Conservation (phyloP, 169 alveolate genomes). For the Theileria orientalis region DNA sequence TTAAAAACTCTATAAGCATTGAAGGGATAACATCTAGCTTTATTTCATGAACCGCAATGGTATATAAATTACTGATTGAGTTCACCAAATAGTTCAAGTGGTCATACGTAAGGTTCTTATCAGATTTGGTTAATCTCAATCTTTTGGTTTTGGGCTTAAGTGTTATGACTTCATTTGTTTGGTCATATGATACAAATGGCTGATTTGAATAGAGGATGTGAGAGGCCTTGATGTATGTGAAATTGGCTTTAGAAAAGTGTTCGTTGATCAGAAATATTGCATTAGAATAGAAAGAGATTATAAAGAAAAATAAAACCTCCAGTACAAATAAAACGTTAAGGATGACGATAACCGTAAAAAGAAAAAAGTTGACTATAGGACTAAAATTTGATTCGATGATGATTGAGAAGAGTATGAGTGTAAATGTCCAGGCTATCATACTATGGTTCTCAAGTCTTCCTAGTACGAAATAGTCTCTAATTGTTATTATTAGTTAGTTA, state of each 20-base stretch:
- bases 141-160: not conserved
- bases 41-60: conserved; percentile 73
- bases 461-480: conserved; percentile 73
- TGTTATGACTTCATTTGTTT: not conserved
- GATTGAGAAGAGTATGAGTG: conserved; percentile 59
- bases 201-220: conserved; percentile 51
- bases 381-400: conserved; percentile 25
- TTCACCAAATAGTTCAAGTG: conserved; percentile 61
- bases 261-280: conserved; percentile 66
- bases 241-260: too few relatives aligned
- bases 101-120: not conserved
- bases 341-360: conserved; percentile 25
- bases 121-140: not conserved
- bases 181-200: conserved; percentile 56
- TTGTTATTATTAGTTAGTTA: not conserved
- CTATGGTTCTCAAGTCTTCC: conserved; percentile 80
- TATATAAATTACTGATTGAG: conserved; percentile 69
- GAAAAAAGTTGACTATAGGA: not conserved
- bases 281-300: conserved; percentile 63
- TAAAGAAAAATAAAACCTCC: conserved; percentile 40
- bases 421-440: conserved; percentile 80
- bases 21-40: conserved; percentile 76
- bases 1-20: conserved; percentile 63
- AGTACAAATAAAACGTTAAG: conserved; percentile 62
- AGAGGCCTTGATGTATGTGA: too few relatives aligned